Base-by-base conservation (phyloP, 139 green algal species). In the Picochlorum costavermella region DNA sequence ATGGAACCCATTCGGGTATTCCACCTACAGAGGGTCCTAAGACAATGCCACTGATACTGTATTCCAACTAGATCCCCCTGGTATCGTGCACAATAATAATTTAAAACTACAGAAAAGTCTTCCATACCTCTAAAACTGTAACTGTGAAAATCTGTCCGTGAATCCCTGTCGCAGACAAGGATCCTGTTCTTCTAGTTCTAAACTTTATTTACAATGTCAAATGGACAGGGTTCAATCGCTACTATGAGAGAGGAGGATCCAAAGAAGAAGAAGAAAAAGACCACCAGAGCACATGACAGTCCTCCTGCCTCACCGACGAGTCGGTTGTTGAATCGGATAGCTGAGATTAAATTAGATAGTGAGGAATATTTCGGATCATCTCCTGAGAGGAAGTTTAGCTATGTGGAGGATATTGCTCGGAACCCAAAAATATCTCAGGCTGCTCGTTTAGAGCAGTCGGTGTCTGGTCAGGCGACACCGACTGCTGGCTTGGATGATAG, bases 1-100 rank as follows among this genome's bases (percentile, higher is more conserved):
- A 37, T 87, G 95, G 66, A 88, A 77, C 45, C 91, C 91, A 2
- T 97, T 88, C 68, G 90, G 89, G n/a, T 97, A 94, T 79, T 86
- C 69, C 37, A 97, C 91, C 2, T 97, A 97, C 76, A 67, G 90
- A 3, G 91, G 91, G 56, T 92, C 46, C 46, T 53, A 9, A 50
- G 3, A 50, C 4, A 5, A 5, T 50, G 46, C 6, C 46, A 53
- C 6, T 17, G 10, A 53, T 28, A 25, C 20, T 53, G 6, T 20
- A 53, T 23, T 53, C n/a, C 16, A 53, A 53, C 12, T 12, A 49
- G 10, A 10, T 49, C 11, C 20, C 20, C 20, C 20, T 23, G 20
- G 20, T 23, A 23, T 23, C 20, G 20, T 23, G 20, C 20, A 23
- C 20, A 23, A 23, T 23, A 23, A 23, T 23, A 23, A 23, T 23